Evolutionary conservation across 2,329 filamentous ascomycete species (phyloP).

Genomic region (Bipolaris gigantea): DNA sequence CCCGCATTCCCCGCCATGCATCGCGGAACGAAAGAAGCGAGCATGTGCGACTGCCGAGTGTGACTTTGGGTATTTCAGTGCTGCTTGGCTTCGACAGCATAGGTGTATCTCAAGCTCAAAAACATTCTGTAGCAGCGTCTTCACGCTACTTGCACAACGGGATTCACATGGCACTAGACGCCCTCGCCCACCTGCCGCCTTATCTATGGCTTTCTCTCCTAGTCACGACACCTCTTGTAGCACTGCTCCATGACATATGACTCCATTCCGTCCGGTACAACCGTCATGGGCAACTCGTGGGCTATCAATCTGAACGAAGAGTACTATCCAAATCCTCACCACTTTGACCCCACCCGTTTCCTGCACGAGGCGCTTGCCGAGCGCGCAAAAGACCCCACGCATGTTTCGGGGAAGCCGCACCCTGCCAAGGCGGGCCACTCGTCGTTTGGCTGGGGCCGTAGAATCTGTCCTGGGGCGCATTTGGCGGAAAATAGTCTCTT

Average conservation of each 20-base stretch:
- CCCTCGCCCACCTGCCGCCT: constrained; percentile 18
- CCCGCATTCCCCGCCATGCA: constrained; percentile 12
- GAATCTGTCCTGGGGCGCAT: constrained; percentile 39
- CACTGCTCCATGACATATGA: constrained; percentile 38
- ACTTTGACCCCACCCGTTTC: constrained; percentile 48
- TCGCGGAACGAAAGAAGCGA: constrained; percentile 19
- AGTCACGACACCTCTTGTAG: constrained; percentile 28
- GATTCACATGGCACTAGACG: constrained; percentile 32
- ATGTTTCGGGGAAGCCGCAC: constrained; percentile 28
- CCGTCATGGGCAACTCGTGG: constrained; percentile 51
- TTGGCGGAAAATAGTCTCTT: constrained; percentile 38
- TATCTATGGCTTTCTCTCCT: constrained; percentile 35
- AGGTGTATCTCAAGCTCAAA: not conserved
- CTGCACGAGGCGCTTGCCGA: constrained; percentile 28
- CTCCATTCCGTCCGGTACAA: constrained; percentile 54
- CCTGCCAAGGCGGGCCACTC: constrained; percentile 39
- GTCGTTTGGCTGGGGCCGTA: constrained; percentile 41
- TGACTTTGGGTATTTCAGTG: constrained; percentile 8
- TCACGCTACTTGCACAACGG: not conserved
- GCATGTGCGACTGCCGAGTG: constrained; percentile 27
- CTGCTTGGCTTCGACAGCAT: constrained; percentile 4
- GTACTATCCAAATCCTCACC: constrained; percentile 46
- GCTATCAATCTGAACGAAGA: constrained; percentile 48
- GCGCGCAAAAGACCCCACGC: constrained; percentile 19
- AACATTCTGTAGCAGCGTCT: not conserved